Base-by-base conservation (phyloP, 1,284 basidiomycete genomes). In the Ceratobasidium sp. region DNA sequence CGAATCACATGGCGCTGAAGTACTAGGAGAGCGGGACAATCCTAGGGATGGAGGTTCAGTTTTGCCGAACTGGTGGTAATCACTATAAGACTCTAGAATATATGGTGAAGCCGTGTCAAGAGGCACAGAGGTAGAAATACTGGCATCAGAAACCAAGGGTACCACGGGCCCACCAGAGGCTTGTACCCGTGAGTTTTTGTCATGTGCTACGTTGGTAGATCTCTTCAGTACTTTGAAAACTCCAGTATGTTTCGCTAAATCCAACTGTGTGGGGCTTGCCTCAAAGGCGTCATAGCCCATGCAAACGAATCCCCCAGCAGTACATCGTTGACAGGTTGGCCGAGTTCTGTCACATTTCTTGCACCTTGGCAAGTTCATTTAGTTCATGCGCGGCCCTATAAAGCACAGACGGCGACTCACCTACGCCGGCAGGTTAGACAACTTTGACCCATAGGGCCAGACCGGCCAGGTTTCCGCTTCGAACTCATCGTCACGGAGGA, bases 401-500 rank as follows among this genome's bases (percentile, higher is more conserved):
- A 6, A 3, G 6, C 28, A 41, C 5, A 10, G n/a, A 4, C 14
- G n/a, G 23, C 16, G 30, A 21, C 45, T 12, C 14, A 48, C 60
- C 60, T 64, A 12, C 21, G 60, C 30, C 43, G 48, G 26, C 60
- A 64, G 30, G 60, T 64, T 45, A 64, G 30, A 23, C 60, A 64
- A 30, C 60, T 64, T 2, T 21, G 45, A 3, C 60, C 45, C 12
- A 48, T 28, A 4, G 60, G 60, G 5, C 60, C 60, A 14, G 45
- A 45, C 3, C 28, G 21, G 18, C 4, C 10, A 18, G 43, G 16
- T 18, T 45, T 45, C 18, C 43, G 43, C 16, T 45, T 45, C 18
- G 43, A 3, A 45, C 10, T 12, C 43, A 45, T 45, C n/a, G n/a
- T n/a, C n/a, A n/a, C n/a, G n/a, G n/a, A n/a, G n/a, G n/a, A n/a